These are phyloP conservation scores for Trichosporon sp. DNA, from an alignment of 1,284 basidiomycete species.

Conservation along the genomic window DNA sequence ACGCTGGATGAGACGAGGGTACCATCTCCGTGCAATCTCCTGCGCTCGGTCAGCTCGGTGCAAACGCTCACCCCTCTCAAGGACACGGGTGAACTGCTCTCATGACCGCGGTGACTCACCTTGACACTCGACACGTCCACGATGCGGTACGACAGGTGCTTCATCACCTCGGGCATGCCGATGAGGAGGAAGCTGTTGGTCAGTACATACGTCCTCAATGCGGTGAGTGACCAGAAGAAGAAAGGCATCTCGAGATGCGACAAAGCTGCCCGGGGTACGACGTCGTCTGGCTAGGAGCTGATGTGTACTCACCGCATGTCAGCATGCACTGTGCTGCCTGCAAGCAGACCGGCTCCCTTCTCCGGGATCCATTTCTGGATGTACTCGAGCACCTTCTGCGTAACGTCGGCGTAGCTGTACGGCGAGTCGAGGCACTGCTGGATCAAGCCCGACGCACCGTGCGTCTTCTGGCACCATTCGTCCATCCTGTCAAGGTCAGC, in stretches of 20 bases:
- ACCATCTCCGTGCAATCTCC: constrained; percentile 52
- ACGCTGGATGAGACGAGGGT: constrained; percentile 30
- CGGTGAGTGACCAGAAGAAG: too few species aligned
- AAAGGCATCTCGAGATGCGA: too few species aligned
- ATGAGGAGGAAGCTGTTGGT: constrained; percentile 45
- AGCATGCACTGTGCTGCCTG: constrained; percentile 52
- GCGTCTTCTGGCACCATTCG: constrained; percentile 48
- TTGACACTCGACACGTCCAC: constrained; percentile 48
- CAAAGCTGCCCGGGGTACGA: too few species aligned
- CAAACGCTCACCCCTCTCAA: too few species aligned
- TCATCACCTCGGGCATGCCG: constrained; percentile 50
- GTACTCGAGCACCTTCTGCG: constrained; percentile 47
- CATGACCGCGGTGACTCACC: constrained; percentile 14
- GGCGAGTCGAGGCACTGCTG: constrained; percentile 42
- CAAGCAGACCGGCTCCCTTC: constrained; percentile 47
- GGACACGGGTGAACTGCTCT: too few species aligned
- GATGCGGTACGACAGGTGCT: constrained; percentile 52
- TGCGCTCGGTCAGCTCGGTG: constrained; percentile 23
- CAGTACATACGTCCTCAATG: not conserved
- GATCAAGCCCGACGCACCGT: constrained; percentile 47
- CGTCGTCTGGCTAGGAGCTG: not conserved
- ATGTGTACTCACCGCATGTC: constrained; percentile 45
- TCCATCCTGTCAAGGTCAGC: constrained; percentile 37
- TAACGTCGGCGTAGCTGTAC: constrained; percentile 45
- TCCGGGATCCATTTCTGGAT: constrained; percentile 50